Percentiles rank a stretch among this genome's conserved stretches.
Conservation (phyloP, 2,329 filamentous ascomycete genomes). For the Xylaria sp. region DNA sequence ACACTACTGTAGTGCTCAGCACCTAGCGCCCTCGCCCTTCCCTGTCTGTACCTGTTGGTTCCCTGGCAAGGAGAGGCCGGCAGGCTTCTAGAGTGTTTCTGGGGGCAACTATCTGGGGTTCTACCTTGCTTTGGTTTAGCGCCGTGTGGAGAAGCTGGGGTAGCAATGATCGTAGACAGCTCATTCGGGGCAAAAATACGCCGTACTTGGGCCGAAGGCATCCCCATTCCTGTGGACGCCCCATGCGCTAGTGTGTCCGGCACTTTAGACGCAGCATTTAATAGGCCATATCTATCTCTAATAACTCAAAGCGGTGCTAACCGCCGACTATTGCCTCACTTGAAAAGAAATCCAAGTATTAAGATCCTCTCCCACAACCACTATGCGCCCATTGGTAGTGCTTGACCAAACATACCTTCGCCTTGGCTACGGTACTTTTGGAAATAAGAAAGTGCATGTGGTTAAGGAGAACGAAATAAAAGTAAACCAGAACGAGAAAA, state of each 20-base stretch:
- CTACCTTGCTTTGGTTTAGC: slow-evolving; percentile 9
- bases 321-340: not conserved
- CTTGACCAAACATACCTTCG: not conserved
- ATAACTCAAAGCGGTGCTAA: not conserved
- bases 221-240: not conserved
- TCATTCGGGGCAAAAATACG: slow-evolving; percentile 21
- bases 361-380: not conserved
- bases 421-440: not conserved
- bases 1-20: not conserved
- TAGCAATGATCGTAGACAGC: slow-evolving; percentile 3
- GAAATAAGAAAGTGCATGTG: not conserved
- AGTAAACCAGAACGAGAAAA: no score
- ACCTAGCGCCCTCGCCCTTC: not conserved
- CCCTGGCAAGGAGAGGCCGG: not conserved
- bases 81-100: not conserved
- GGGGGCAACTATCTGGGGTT: slow-evolving; percentile 6
- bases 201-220: slow-evolving; percentile 28
- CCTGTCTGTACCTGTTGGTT: not conserved
- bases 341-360: not conserved
- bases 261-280: not conserved
- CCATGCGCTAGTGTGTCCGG: not conserved
- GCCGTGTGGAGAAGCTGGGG: slow-evolving; percentile 31
- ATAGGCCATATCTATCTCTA: not conserved
- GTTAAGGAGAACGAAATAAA: no score
- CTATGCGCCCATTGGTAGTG: not conserved